phyloP scores from a whole-genome alignment of 805 yeast species.

The Starmerella ratchasimensis region DNA sequence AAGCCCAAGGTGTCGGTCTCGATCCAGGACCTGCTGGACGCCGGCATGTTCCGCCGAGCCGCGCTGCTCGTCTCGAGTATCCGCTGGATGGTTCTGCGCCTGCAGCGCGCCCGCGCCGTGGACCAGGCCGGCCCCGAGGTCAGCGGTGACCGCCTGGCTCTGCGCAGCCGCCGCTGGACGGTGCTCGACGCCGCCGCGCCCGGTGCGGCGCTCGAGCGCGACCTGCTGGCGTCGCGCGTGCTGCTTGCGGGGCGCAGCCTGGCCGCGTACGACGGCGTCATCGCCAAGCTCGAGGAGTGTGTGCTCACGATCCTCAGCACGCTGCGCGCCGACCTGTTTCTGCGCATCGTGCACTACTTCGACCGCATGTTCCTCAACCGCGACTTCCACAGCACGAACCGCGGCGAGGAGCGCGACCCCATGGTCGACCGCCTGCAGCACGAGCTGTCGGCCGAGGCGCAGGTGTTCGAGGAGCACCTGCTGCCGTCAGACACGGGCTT shows the following conservation, averaged over 20 bases:
- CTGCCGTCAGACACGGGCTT: conserved; percentile 23
- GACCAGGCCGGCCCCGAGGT: background rate
- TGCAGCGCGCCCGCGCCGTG: conserved; percentile 34
- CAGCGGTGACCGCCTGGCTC: conserved; percentile 6
- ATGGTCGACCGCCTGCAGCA: conserved; percentile 39
- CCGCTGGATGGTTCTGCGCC: conserved; percentile 46
- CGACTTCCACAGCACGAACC: conserved; percentile 38
- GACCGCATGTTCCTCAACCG: conserved; percentile 36
- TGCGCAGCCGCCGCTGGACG: conserved; percentile 24
- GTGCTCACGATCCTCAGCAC: conserved; percentile 28
- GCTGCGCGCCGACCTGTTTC: conserved; percentile 44
- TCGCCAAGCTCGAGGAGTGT: conserved; percentile 20
- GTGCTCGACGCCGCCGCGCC: conserved; percentile 19
- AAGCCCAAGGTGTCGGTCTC: conserved; percentile 20
- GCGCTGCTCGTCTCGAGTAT: conserved; percentile 42
- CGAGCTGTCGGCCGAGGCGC: conserved; percentile 36
- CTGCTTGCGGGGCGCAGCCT: conserved; percentile 18
- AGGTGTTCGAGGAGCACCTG: conserved; percentile 28
- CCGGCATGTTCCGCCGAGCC: conserved; percentile 37
- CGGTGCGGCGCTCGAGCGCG: background rate
- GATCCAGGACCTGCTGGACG: conserved; percentile 43
- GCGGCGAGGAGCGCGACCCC: conserved; percentile 48
- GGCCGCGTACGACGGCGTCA: conserved; percentile 22
- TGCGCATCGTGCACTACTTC: conserved; percentile 39
- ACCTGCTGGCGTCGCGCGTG: conserved; percentile 3